A percentile compares a stretch with the other conserved stretches of the same genome.
These are phyloP conservation scores for Lodderomyces orthopsilosis DNA, from an alignment of 1,139 yeast genomes.

Conservation along the genomic window DNA sequence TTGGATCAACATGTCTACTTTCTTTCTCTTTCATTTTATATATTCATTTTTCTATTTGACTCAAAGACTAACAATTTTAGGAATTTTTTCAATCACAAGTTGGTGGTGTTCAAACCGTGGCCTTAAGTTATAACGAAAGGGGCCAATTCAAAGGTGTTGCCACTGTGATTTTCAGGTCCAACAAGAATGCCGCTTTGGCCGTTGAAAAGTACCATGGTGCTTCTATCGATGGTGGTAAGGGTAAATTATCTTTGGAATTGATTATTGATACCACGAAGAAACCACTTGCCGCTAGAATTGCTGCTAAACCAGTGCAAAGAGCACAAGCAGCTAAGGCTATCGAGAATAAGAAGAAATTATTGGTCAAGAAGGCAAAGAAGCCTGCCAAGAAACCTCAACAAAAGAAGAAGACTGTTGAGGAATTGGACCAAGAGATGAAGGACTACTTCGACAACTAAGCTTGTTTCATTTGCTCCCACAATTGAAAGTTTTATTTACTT, in stretches of 20 bases:
- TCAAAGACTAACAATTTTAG: slow-evolving; percentile 38
- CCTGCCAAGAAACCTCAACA: slow-evolving; percentile 31
- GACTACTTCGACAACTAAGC: slow-evolving; percentile 55
- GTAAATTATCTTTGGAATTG: slow-evolving; percentile 77
- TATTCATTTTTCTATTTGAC: slow-evolving; percentile 1
- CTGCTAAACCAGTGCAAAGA: slow-evolving; percentile 40
- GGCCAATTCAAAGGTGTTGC: slow-evolving; percentile 94
- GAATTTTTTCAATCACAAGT: slow-evolving; percentile 86
- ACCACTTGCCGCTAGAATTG: slow-evolving; percentile 72
- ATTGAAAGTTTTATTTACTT: not conserved
- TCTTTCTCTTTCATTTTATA: slow-evolving; percentile 4
- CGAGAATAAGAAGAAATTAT: slow-evolving; percentile 22
- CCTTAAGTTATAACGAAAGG: slow-evolving; percentile 76
- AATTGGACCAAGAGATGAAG: slow-evolving; percentile 91
- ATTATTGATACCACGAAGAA: slow-evolving; percentile 80
- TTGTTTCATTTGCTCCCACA: not conserved
- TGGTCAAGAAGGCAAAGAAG: slow-evolving; percentile 27
- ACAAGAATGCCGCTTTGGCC: slow-evolving; percentile 67
- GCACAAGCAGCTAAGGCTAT: slow-evolving; percentile 27
- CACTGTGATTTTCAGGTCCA: slow-evolving; percentile 70
- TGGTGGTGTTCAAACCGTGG: slow-evolving; percentile 76
- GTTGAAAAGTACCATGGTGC: slow-evolving; percentile 87
- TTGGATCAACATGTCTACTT: slow-evolving; percentile 1
- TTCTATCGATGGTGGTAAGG: slow-evolving; percentile 85
- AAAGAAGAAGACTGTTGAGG: slow-evolving; percentile 77